Conservation (phyloP, 1,284 basidiomycete species). For the Testicularia cyperi region DNA sequence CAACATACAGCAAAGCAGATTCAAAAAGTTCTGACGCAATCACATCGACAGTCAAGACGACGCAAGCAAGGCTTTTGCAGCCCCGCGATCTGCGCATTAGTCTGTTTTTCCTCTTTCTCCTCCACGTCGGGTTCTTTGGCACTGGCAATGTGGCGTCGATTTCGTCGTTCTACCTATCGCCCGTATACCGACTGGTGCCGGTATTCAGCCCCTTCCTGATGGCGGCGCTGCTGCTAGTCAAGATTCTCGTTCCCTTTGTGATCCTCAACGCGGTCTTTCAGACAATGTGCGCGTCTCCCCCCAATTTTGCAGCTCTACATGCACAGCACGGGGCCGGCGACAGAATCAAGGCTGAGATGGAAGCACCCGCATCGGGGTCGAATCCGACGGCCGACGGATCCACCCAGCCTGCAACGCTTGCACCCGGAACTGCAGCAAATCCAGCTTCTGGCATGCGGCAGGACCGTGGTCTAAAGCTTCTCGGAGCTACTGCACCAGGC, state of each 20-base stretch:
- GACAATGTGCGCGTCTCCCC: conserved; percentile 9
- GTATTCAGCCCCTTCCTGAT: conserved; percentile 85
- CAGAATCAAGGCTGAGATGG: too few species aligned
- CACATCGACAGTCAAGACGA: too few species aligned
- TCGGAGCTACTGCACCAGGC: conserved; percentile 32
- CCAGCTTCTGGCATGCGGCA: too few species aligned
- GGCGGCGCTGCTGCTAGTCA: conserved; percentile 69
- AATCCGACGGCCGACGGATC: too few species aligned
- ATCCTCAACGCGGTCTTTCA: conserved; percentile 71
- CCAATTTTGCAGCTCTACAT: background rate
- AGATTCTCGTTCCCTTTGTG: conserved; percentile 61
- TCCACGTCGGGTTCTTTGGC: conserved; percentile 85
- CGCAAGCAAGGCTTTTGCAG: conserved; percentile 65
- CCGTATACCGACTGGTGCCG: conserved; percentile 83
- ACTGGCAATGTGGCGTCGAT: conserved; percentile 80
- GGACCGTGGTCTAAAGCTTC: conserved; percentile 31
- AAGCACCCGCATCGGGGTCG: too few species aligned
- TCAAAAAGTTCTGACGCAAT: too few species aligned
- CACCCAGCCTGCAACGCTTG: too few species aligned
- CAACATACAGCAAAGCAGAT: too few species aligned
- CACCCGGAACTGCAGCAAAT: too few species aligned
- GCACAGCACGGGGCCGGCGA: too few species aligned
- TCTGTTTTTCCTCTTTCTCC: conserved; percentile 80
- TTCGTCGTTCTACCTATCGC: conserved; percentile 83
- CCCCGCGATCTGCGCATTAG: conserved; percentile 73